A percentile compares a stretch with the other conserved stretches of the same genome.
Conservation (phyloP, 108 stramenopile species). For the Pseudonitzschia multiseries region DNA sequence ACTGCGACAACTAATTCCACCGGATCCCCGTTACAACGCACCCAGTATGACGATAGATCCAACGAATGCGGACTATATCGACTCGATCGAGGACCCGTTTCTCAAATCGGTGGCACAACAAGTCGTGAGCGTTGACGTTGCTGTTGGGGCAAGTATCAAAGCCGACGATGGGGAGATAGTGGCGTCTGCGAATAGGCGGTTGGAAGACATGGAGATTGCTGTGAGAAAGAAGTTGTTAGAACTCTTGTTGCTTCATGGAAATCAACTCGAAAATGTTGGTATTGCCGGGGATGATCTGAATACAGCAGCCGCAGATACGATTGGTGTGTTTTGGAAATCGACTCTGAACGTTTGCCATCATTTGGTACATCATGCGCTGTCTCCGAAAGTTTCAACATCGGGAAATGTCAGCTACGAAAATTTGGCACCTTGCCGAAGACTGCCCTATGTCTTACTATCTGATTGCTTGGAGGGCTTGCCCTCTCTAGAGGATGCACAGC, state of each 20-base stretch:
- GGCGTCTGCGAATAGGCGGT: conserved; percentile 3
- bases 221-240: conserved; percentile 23
- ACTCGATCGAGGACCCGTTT: conserved; percentile 28
- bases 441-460: conserved; percentile 65
- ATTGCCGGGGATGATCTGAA: not conserved
- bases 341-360: conserved; percentile 33
- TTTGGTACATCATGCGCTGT: conserved; percentile 31
- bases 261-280: not conserved
- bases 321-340: conserved; percentile 34
- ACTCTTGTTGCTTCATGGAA: conserved; percentile 1
- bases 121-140: not conserved
- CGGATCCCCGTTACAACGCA: no score
- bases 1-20: no score
- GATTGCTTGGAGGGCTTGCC: conserved; percentile 56
- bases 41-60: not conserved
- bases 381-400: not conserved
- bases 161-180: not conserved
- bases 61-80: conserved; percentile 20
- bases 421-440: conserved; percentile 30
- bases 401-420: conserved; percentile 11
- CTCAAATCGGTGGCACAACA: conserved; percentile 24
- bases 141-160: not conserved
- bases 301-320: not conserved
- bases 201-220: conserved; percentile 30
- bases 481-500: conserved; percentile 29